Percentiles rank a stretch among this genome's conserved stretches.
phyloP scores from a whole-genome alignment of 805 yeast species.

The Nakazawaea wyomingensis region DNA sequence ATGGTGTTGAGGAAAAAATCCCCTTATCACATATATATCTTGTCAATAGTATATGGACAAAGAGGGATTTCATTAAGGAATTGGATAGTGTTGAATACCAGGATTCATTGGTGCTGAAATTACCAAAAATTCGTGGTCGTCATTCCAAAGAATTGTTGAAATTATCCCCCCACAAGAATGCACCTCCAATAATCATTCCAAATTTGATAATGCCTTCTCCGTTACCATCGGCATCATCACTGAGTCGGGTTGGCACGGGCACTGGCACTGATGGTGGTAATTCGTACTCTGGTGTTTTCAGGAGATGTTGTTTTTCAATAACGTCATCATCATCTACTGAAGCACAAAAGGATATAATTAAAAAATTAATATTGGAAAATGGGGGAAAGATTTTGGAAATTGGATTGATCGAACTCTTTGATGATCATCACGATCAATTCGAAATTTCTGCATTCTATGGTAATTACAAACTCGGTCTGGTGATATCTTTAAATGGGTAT shows the following conservation, averaged over 20 bases:
- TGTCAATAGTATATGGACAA: constrained; percentile 7
- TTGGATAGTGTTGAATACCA: constrained; percentile 2
- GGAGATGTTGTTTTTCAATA: constrained; percentile 3
- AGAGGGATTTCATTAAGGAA: constrained; percentile 1
- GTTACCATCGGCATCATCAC: background rate
- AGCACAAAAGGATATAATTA: background rate
- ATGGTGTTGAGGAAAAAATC: constrained; percentile 1
- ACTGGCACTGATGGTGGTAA: too few species aligned
- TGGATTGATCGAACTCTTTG: constrained; percentile 29
- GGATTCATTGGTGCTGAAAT: background rate
- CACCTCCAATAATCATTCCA: background rate
- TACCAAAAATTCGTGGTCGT: constrained; percentile 4
- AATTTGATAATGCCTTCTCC: background rate
- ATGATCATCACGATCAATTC: constrained; percentile 15
- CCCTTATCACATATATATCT: constrained; percentile 3
- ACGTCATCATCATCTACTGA: background rate
- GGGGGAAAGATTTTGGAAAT: constrained; percentile 32
- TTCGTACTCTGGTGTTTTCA: background rate
- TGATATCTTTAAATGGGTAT: constrained; percentile 47
- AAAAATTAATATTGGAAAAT: constrained; percentile 4
- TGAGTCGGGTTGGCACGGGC: too few species aligned
- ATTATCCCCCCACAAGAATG: constrained; percentile 6
- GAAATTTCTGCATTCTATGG: constrained; percentile 13
- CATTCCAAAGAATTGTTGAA: constrained; percentile 1
- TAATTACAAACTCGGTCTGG: constrained; percentile 52